Evolutionary conservation across 202 grass and related monocot species (phyloP).

Genomic region (Dendrocalamus latiflorus): DNA sequence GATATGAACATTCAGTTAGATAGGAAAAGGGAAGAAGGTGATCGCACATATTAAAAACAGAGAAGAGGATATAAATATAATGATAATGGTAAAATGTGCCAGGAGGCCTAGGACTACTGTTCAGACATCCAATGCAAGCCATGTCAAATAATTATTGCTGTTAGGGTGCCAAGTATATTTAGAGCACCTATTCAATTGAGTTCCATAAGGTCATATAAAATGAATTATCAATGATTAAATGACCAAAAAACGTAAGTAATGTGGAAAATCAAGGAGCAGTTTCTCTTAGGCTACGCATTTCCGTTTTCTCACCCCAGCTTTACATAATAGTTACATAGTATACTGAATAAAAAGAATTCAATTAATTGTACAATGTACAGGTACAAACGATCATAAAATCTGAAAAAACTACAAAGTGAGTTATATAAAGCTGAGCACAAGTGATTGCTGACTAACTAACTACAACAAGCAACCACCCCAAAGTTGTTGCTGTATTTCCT

Average conservation of each 20-base stretch:
- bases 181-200: not conserved
- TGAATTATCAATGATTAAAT: not conserved
- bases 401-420: not conserved
- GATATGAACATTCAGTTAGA: not conserved
- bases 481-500: too few relatives aligned
- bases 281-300: not conserved
- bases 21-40: not conserved
- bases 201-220: not conserved
- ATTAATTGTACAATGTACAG: not conserved
- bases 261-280: not conserved
- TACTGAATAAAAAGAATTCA: not conserved
- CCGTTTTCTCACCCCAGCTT: not conserved
- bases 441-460: not conserved
- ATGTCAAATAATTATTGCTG: too few relatives aligned
- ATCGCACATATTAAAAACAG: conserved; percentile 4
- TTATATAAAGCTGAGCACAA: not conserved
- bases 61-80: conserved; percentile 6
- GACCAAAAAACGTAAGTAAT: not conserved
- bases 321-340: not conserved
- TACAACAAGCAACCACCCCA: not conserved
- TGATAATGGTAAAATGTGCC: not conserved
- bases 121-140: too few relatives aligned
- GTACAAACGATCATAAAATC: not conserved
- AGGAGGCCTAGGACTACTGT: not conserved
- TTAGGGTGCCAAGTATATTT: not conserved